These are phyloP conservation scores for Ceratocystis diversiconidia DNA, from an alignment of 2,329 filamentous ascomycete species.

Conservation along the genomic window DNA sequence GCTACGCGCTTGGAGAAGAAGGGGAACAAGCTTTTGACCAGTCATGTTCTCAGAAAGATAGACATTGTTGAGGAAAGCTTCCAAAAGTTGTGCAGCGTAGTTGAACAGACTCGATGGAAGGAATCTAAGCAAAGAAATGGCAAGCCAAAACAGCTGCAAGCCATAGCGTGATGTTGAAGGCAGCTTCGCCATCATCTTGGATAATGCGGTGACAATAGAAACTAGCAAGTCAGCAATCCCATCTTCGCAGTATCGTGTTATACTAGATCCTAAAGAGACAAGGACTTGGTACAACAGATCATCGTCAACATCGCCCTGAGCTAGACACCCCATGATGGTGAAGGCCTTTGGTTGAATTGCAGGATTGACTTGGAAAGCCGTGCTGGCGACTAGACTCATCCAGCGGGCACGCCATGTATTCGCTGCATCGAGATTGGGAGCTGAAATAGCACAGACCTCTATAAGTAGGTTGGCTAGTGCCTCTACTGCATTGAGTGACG, in stretches of 20 bases:
- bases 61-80: constrained; percentile 50
- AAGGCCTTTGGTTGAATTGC: constrained; percentile 57
- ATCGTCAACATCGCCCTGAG: constrained; percentile 57
- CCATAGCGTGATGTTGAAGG: constrained; percentile 53
- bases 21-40: constrained; percentile 43
- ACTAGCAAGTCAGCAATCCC: constrained; percentile 53
- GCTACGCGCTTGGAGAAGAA: constrained; percentile 45
- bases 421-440: constrained; percentile 48
- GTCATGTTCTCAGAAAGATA: constrained; percentile 45
- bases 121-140: constrained; percentile 50
- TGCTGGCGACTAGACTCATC: constrained; percentile 61
- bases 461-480: constrained; percentile 47
- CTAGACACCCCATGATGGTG: constrained; percentile 56
- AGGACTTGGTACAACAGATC: constrained; percentile 58
- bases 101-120: constrained; percentile 51
- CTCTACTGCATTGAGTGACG: constrained; percentile 27
- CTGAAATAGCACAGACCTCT: constrained; percentile 48
- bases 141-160: constrained; percentile 56
- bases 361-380: constrained; percentile 58
- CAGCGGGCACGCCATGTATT: constrained; percentile 58
- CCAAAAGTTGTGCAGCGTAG: constrained; percentile 49
- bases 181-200: constrained; percentile 58
- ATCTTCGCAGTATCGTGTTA: constrained; percentile 50
- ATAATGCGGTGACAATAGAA: constrained; percentile 50
- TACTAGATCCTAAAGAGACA: constrained; percentile 50